phyloP scores from a whole-genome alignment of 352 stramenopile genomes.

The Pythium coloratum region DNA sequence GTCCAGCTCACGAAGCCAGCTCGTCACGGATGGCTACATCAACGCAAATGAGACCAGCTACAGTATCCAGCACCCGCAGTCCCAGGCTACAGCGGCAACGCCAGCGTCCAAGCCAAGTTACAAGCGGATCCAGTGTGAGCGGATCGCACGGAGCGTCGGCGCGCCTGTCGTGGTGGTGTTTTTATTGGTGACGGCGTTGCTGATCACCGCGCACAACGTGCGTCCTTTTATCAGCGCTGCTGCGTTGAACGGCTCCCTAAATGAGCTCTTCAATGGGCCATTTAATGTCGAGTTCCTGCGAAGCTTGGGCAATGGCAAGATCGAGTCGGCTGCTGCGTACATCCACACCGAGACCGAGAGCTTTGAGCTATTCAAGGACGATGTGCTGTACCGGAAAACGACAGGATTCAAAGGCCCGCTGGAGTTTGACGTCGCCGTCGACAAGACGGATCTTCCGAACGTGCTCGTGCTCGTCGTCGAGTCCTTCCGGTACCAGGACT shows the following conservation, averaged over 20 bases:
- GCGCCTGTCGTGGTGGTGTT: background rate
- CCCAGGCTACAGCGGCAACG: background rate
- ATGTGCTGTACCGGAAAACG: conserved; percentile 45
- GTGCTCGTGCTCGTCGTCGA: conserved; percentile 54
- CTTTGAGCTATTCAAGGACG: conserved; percentile 38
- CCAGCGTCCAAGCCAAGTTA: background rate
- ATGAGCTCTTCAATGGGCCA: conserved; percentile 14
- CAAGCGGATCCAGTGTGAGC: conserved; percentile 5
- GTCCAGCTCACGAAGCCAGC: background rate
- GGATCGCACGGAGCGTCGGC: background rate
- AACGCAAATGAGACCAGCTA: background rate
- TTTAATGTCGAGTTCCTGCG: conserved; percentile 9
- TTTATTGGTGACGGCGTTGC: background rate
- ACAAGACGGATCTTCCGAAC: conserved; percentile 40
- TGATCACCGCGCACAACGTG: background rate
- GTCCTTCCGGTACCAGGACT: conserved; percentile 58
- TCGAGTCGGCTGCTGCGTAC: conserved; percentile 22
- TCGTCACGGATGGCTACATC: conserved; percentile 5
- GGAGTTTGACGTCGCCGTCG: conserved; percentile 43
- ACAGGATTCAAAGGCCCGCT: conserved; percentile 43
- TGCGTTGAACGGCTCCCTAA: conserved; percentile 21
- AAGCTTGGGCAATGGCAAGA: background rate
- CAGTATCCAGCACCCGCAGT: conserved; percentile 5
- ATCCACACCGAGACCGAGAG: conserved; percentile 42
- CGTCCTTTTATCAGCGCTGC: background rate